Evolutionary conservation across 345 rosid genomes (phyloP).

Genomic region (Aquilaria malaccensis): DNA sequence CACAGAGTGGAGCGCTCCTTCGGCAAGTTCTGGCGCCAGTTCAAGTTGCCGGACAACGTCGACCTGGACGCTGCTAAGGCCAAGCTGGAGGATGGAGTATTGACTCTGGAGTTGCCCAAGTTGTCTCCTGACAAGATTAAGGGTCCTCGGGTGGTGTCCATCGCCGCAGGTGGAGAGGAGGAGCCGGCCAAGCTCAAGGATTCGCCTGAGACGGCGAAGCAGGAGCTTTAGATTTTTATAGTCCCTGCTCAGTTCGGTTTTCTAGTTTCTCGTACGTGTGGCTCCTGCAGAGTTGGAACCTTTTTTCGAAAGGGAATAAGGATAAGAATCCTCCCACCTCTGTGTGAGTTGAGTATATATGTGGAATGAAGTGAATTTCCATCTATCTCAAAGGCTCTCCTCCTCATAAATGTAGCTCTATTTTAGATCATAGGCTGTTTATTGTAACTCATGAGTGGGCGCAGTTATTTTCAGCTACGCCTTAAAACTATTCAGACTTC

Average conservation of each 20-base stretch:
- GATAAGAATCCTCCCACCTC: not conserved
- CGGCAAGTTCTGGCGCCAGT: slow-evolving; percentile 84
- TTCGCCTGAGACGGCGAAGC: slow-evolving; percentile 25
- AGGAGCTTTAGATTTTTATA: slow-evolving; percentile 29
- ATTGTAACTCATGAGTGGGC: too few species aligned
- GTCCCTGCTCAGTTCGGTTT: not conserved
- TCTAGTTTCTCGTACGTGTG: not conserved
- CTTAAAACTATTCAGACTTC: too few species aligned
- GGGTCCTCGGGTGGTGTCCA: slow-evolving; percentile 50
- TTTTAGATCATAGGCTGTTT: too few species aligned
- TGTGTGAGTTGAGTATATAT: too few species aligned
- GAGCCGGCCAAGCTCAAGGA: slow-evolving; percentile 29
- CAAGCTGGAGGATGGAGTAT: slow-evolving; percentile 64
- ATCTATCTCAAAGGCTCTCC: too few species aligned
- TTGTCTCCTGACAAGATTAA: slow-evolving; percentile 53
- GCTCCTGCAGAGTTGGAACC: too few species aligned
- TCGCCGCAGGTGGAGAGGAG: slow-evolving; percentile 28
- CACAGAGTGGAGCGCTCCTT: slow-evolving; percentile 68
- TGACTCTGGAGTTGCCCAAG: slow-evolving; percentile 48
- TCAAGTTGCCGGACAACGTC: slow-evolving; percentile 64
- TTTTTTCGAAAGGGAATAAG: not conserved
- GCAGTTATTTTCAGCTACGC: too few species aligned
- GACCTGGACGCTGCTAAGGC: slow-evolving; percentile 61
- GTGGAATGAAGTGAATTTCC: too few species aligned
- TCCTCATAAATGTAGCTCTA: too few species aligned